These are phyloP conservation scores for Pseudohyphozyma bogoriensis DNA, from an alignment of 768 basidiomycete species.

Conservation along the genomic window DNA sequence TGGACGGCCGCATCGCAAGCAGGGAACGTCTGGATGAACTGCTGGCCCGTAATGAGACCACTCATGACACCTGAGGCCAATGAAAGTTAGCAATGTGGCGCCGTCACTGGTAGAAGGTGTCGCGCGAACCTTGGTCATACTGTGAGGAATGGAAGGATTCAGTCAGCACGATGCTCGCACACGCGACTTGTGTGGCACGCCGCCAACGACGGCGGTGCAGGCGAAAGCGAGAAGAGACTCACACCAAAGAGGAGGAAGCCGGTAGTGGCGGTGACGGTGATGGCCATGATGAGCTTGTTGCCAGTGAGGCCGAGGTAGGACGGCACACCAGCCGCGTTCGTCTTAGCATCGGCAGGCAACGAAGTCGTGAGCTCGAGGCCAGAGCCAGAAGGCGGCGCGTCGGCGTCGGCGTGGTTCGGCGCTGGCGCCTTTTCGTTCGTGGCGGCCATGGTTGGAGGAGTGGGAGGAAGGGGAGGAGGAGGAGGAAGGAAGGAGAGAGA, in stretches of 20 bases:
- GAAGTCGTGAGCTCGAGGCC: slow-evolving; percentile 14
- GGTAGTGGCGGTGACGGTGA: slow-evolving; percentile 12
- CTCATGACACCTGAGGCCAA: slow-evolving; percentile 50
- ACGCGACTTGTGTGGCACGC: background rate
- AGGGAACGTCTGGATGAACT: slow-evolving; percentile 49
- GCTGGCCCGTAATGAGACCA: slow-evolving; percentile 45
- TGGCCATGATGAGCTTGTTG: slow-evolving; percentile 2
- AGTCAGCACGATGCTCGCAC: too few species aligned
- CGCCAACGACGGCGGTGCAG: too few species aligned
- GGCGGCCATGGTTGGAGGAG: background rate
- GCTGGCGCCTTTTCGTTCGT: background rate
- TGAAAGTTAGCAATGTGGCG: background rate
- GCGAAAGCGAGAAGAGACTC: too few species aligned
- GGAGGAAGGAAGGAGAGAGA: too few species aligned
- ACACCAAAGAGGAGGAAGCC: slow-evolving; percentile 1
- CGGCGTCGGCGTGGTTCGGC: slow-evolving; percentile 70
- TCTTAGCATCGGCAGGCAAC: slow-evolving; percentile 10
- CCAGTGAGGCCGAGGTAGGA: slow-evolving; percentile 14
- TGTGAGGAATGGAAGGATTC: background rate
- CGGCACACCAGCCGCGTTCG: slow-evolving; percentile 13
- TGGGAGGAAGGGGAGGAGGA: background rate
- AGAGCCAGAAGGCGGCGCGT: too few species aligned
- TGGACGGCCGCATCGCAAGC: slow-evolving; percentile 28
- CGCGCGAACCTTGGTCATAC: background rate
- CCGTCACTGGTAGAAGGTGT: background rate